Evolutionary conservation across 331 rosid species (phyloP), one percentile per base, ranked within the genome.

Genomic region (Quercus tomentella): DNA sequence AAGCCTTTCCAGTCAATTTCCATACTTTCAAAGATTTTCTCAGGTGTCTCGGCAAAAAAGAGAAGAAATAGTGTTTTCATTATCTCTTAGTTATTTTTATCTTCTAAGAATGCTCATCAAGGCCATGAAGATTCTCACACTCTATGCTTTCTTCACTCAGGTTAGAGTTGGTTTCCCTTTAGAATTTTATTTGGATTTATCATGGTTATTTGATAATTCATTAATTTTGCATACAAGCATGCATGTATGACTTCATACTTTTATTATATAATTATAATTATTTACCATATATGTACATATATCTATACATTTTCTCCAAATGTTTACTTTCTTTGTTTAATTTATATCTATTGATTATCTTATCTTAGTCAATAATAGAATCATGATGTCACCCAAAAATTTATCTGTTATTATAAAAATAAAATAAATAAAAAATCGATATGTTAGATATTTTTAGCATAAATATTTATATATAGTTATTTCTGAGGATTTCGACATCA

Each of bases 141-240:
- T 83, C 15, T 86, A 85, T 1, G 70, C 80, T 56, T 93, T 87
- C 90, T 93, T 89, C 87, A 86, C 93, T 79, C 98, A 93, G 93
- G 97, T 92, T 65, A 35, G 22, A 4, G 23, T 12, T 41, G 45
- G 45, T 41, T 41, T 8, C 45, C 45, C 45, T 8, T 57, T 21
- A 57, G 4, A 4, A 57, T 41, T 41, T 41, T 41, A 41, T 41
- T 41, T 41, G 12, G 45, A 41, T 41, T 41, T 41, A 41, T 41
- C 45, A 41, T 41, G 12, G 45, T 8, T 41, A 41, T 41, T 41
- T 41, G 11, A 41, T 41, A 41, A 41, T 41, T 41, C 45, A 41
- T 41, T 41, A 41, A 41, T 41, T 41, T 41, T 41, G 45, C 45
- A 41, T 41, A 8, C 45, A 41, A 41, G 12, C 45, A 41, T 41